phyloP scores from a whole-genome alignment of 2,329 filamentous ascomycete species.

The Hymenoscyphus fructigenus region DNA sequence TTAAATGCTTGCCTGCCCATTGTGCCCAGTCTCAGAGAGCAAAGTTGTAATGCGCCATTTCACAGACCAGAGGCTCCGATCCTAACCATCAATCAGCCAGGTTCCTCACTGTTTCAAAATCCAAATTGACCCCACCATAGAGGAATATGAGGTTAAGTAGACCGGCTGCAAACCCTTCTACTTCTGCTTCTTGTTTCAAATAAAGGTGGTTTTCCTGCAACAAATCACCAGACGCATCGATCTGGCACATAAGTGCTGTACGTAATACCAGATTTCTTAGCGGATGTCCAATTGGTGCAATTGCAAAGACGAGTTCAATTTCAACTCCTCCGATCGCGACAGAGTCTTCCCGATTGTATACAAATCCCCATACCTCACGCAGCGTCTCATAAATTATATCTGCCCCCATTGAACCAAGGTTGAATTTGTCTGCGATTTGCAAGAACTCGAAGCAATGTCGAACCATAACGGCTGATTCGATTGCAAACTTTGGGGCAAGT shows the following conservation, averaged over 20 bases:
- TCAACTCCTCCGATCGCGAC: neutral
- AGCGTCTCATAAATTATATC: neutral
- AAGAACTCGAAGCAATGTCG: neutral
- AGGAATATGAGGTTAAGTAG: too few species aligned
- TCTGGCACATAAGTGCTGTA: neutral
- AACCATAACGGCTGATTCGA: neutral
- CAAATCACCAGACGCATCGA: neutral
- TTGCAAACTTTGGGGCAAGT: too few species aligned
- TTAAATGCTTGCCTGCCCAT: too few species aligned
- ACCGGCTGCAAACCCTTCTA: constrained; percentile 3
- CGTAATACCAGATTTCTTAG: neutral
- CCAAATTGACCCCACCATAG: too few species aligned
- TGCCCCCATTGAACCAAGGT: neutral
- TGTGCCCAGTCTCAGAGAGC: too few species aligned
- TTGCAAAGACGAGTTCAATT: neutral
- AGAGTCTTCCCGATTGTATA: neutral
- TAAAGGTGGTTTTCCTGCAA: neutral
- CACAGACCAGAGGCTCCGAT: too few species aligned
- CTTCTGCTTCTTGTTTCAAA: neutral
- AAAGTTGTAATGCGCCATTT: too few species aligned
- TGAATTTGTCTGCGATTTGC: neutral
- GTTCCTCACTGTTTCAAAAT: too few species aligned
- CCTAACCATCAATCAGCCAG: too few species aligned
- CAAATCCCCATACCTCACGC: neutral
- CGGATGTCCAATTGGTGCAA: neutral